phyloP scores from a whole-genome alignment of 2,329 filamentous ascomycete genomes.

The Fusarium sp. region DNA sequence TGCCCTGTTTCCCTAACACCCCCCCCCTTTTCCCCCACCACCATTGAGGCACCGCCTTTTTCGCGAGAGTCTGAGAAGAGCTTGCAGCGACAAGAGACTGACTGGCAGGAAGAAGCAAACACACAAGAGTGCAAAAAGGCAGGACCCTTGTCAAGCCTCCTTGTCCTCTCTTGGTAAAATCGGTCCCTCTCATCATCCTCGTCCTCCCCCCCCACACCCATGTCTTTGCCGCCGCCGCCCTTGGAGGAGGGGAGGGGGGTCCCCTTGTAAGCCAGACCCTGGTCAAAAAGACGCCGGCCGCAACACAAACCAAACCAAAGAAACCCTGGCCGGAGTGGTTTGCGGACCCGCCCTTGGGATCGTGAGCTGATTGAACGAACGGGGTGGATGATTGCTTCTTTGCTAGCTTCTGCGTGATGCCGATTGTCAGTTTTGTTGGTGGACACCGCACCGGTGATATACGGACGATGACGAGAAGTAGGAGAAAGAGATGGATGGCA shows the following conservation, averaged over 20 bases:
- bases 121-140: conserved; percentile 3
- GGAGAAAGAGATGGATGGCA: background rate
- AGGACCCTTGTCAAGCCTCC: conserved; percentile 24
- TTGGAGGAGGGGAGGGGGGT: conserved; percentile 4
- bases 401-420: conserved; percentile 18
- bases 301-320: background rate
- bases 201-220: conserved; percentile 6
- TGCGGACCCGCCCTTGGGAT: conserved; percentile 23
- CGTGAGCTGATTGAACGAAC: conserved; percentile 36
- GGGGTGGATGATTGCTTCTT: conserved; percentile 30
- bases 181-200: background rate
- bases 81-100: conserved; percentile 5
- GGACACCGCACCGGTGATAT: background rate
- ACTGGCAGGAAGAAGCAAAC: conserved; percentile 1
- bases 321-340: conserved; percentile 19
- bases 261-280: conserved; percentile 36
- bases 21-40: conserved; percentile 20
- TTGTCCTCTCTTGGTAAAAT: background rate
- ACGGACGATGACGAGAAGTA: background rate
- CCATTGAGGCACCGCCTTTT: conserved; percentile 6
- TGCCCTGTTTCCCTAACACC: background rate
- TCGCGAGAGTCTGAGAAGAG: conserved; percentile 17
- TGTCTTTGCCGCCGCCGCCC: conserved; percentile 16
- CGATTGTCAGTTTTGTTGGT: conserved; percentile 22
- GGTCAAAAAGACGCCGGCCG: background rate